Base-by-base conservation (phyloP, 2,329 filamentous ascomycete species). In the Lasiodiplodia citricola region DNA sequence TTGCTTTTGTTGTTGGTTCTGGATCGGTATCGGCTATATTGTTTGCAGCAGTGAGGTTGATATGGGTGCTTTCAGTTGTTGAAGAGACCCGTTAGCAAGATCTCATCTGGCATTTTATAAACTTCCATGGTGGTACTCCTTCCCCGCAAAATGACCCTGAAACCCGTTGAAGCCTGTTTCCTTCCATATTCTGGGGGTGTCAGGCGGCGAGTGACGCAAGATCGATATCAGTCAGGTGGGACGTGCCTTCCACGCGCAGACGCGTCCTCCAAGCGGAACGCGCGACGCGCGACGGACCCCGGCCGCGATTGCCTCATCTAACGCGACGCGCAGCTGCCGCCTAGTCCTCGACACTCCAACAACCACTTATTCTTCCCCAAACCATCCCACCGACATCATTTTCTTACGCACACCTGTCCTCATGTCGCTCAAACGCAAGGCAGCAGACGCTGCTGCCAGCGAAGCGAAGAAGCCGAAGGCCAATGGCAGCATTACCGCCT, bases 401-500 rank as follows among this genome's bases (percentile, higher is more conserved):
- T 67, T 51, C 65, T 64, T 50, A 64, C 60, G 47, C 44, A 55
- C 57, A 52, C 58, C 62, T 6, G 14, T 35, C 47, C 76, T 51
- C 70, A 85, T 85, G 83, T 82, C 82, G 67, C 79, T 86, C 72
- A 86, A 86, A 75, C 83, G 84, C 69, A 85, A 85, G 76, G 83
- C 84, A 41, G 79, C 78, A 66, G 80, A 83, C 47, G 70, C 77
- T 31, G 80, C 80, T 28, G 77, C 80, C 18, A 80, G 82, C 14
- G 80, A 82, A 21, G 80, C 81, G 63, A 86, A 86, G 74, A 86
- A 86, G 74, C 76, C 83, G 47, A 86, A 85, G 72, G 74, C 87
- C 66, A 91, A 96, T 76, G 88, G 86, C 71, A 94, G 86, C 82
- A 97, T 99, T 76, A 94, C 91, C 35, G 92, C 93, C 18, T 98